phyloP scores from a whole-genome alignment of 257 asterid genomes.

The Linaria vulgaris region DNA sequence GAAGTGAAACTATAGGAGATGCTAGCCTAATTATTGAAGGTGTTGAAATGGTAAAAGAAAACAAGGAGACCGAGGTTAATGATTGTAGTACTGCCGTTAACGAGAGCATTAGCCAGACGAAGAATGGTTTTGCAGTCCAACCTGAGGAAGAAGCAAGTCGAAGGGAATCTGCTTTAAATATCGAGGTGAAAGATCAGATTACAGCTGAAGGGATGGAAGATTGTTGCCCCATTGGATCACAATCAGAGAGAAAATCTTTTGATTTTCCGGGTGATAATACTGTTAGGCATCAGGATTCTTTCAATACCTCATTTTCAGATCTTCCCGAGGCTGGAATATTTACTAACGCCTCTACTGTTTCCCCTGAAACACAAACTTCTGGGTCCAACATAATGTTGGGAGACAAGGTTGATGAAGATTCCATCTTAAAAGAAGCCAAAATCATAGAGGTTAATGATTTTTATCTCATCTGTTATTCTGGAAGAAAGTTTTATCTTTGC shows the following conservation, averaged over 20 bases:
- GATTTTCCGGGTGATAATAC: conserved; percentile 28
- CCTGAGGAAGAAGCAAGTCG: conserved; percentile 38
- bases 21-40: conserved; percentile 33
- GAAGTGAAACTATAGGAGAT: conserved; percentile 35
- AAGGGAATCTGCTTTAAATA: conserved; percentile 36
- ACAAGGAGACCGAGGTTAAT: conserved; percentile 42
- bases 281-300: conserved; percentile 33
- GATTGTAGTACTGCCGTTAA: conserved; percentile 31
- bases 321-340: conserved; percentile 36
- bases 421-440: conserved; percentile 80
- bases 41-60: conserved; percentile 36
- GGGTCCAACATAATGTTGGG: conserved; percentile 34
- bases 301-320: conserved; percentile 34
- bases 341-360: conserved; percentile 33
- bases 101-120: conserved; percentile 36
- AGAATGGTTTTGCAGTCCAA: conserved; percentile 36
- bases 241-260: conserved; percentile 35
- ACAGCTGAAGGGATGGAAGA: conserved; percentile 34
- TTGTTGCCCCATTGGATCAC: conserved; percentile 38
- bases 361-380: conserved; percentile 40
- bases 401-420: conserved; percentile 64
- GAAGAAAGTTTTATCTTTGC: conserved; percentile 29
- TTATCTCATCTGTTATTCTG: conserved; percentile 21
- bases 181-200: conserved; percentile 38
- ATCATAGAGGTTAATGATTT: conserved; percentile 67